Base-by-base conservation (phyloP, 345 rosid genomes). In the Lenwebbia sp. region DNA sequence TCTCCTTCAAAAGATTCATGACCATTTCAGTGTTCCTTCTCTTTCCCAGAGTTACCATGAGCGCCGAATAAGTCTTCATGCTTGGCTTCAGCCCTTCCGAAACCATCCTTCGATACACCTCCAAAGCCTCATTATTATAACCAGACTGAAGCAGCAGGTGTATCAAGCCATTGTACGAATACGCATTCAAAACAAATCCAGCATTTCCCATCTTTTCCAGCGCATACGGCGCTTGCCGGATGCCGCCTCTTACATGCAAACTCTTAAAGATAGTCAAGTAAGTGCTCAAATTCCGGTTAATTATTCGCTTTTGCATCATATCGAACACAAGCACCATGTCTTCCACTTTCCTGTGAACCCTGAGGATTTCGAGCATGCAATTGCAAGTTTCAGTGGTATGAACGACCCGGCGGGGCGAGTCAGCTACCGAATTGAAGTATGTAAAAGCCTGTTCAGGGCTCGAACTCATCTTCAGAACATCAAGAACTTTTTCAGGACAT, bases 41-140 rank as follows among this genome's bases (percentile, higher is more conserved):
- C 93, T 94, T 97, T 86, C 99, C 98, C 28, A 88, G 87, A 14
- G 96, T 98, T 15, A 95, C 99, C 99, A 97, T 93, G 76, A 97
- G 95, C 0, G 98, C 94, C 3, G 98, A 97, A 86, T 95, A 97
- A 78, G 99, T 95, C 94, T 97, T 96, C 89, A 97, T 88, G 86
- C 98, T 96, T 85, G 98, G 99, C 91, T 92, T 97, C 85, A 94
- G 90, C 88, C 96, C 98, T 86, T 96, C 95, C 5, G 93, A 94
- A 28, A 95, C 83, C 98, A 95, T 94, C 88, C 93, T 92, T 87
- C 90, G 91, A 76, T 96, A 94, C 75, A 92, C 93, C 85, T 88
- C 91, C 89, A 97, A 88, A 54, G 96, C 97, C 90, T 96, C 96
- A 86, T 87, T 87, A 25, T 88, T 92, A 55, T 92, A 91, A 40